Evolutionary conservation across 768 basidiomycete genomes (phyloP).

Genomic region (Suillus spraguei): DNA sequence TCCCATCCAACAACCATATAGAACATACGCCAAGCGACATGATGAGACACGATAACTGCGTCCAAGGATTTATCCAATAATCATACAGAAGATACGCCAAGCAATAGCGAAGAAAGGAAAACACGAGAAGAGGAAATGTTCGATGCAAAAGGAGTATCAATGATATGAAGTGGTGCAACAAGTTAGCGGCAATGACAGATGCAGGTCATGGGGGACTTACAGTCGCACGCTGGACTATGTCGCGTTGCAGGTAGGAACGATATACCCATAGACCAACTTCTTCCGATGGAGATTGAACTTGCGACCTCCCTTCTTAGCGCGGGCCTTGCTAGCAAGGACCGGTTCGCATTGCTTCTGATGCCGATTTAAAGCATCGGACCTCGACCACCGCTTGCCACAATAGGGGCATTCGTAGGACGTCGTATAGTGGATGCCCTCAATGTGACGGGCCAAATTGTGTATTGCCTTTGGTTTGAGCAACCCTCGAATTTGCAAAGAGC

Average conservation of each 20-base stretch:
- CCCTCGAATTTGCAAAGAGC: background rate
- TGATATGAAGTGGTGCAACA: too few species aligned
- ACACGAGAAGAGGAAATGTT: too few species aligned
- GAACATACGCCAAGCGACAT: too few species aligned
- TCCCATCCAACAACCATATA: too few species aligned
- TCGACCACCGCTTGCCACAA: background rate
- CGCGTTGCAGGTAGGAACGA: background rate
- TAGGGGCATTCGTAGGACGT: background rate
- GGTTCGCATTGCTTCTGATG: background rate
- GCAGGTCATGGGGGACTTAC: too few species aligned
- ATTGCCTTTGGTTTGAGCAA: background rate
- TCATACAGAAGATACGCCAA: too few species aligned
- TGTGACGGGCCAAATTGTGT: background rate
- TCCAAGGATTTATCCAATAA: too few species aligned
- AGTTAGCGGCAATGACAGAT: too few species aligned
- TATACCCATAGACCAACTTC: background rate
- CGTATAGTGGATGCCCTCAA: background rate
- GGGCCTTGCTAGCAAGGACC: background rate
- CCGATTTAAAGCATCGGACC: background rate
- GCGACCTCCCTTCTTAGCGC: background rate
- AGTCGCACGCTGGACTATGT: background rate
- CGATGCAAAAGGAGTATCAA: too few species aligned
- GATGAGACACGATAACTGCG: too few species aligned
- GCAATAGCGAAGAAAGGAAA: too few species aligned
- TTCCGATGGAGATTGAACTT: background rate